Evolutionary conservation across 352 stramenopile genomes (phyloP).

Genomic region (Phytophthora aleatoria): DNA sequence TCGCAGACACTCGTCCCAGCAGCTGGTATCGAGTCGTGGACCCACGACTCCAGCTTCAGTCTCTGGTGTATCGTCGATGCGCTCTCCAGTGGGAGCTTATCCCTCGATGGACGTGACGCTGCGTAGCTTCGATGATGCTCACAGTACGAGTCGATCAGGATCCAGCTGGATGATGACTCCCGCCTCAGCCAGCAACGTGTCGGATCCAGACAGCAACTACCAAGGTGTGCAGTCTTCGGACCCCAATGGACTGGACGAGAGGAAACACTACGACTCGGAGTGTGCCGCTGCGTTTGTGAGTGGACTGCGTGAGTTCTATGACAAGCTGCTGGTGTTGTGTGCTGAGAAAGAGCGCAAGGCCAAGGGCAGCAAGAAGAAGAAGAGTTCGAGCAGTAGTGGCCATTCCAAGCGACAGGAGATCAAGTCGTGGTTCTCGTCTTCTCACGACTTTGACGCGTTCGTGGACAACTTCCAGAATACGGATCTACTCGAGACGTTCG

Average conservation of each 20-base stretch:
- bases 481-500: conserved; percentile 50
- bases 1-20: conserved; percentile 34
- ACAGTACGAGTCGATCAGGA: conserved; percentile 49
- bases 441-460: conserved; percentile 81
- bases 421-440: conserved; percentile 86
- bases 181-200: conserved; percentile 22
- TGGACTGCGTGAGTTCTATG: conserved; percentile 71
- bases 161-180: conserved; percentile 45
- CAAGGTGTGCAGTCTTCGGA: conserved; percentile 36
- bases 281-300: conserved; percentile 58
- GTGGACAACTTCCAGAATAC: conserved; percentile 74
- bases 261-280: conserved; percentile 63
- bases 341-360: conserved; percentile 69
- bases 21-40: conserved; percentile 35
- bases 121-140: conserved; percentile 47
- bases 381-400: conserved; percentile 46
- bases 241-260: conserved; percentile 49
- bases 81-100: conserved; percentile 40
- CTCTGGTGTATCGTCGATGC: conserved; percentile 38
- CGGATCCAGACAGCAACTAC: conserved; percentile 35
- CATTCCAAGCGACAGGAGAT: conserved; percentile 82
- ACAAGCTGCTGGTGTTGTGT: conserved; percentile 58
- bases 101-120: conserved; percentile 34
- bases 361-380: conserved; percentile 51
- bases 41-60: conserved; percentile 41